Evolutionary conservation across 2,329 filamentous ascomycete species (phyloP).

Genomic region (Cercospora sp.): DNA sequence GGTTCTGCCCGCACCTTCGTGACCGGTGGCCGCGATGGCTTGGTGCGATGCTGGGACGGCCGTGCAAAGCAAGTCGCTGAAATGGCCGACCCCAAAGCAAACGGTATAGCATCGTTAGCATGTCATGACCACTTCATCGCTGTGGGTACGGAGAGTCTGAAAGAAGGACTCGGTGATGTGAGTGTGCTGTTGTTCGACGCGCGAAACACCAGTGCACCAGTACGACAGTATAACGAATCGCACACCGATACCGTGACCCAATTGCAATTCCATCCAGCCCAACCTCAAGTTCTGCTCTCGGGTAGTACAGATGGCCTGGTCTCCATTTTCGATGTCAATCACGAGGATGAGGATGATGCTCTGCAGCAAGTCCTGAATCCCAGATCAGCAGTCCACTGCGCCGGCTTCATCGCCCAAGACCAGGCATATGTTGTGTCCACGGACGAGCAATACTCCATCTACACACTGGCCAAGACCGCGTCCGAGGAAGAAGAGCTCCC

Average conservation of each 20-base stretch:
- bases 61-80: conserved; percentile 27
- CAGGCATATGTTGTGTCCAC: conserved; percentile 73
- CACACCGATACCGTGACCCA: conserved; percentile 62
- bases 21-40: conserved; percentile 71
- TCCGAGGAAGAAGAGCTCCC: conserved; percentile 55
- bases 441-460: conserved; percentile 75
- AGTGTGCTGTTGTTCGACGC: conserved; percentile 44
- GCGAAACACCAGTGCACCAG: conserved; percentile 41
- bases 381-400: conserved; percentile 70
- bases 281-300: conserved; percentile 65
- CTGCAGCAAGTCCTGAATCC: conserved; percentile 78
- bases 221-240: conserved; percentile 47
- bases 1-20: conserved; percentile 51
- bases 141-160: conserved; percentile 65
- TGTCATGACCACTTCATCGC: conserved; percentile 63
- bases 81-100: conserved; percentile 46
- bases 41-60: conserved; percentile 46
- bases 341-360: conserved; percentile 74
- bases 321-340: conserved; percentile 71
- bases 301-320: conserved; percentile 79
- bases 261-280: conserved; percentile 47
- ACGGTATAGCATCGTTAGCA: conserved; percentile 65
- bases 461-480: conserved; percentile 65
- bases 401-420: conserved; percentile 66
- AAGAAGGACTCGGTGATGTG: conserved; percentile 43